Base-by-base conservation (phyloP, 2,329 filamentous ascomycete genomes). In the Paracoccidioides brasiliensis region DNA sequence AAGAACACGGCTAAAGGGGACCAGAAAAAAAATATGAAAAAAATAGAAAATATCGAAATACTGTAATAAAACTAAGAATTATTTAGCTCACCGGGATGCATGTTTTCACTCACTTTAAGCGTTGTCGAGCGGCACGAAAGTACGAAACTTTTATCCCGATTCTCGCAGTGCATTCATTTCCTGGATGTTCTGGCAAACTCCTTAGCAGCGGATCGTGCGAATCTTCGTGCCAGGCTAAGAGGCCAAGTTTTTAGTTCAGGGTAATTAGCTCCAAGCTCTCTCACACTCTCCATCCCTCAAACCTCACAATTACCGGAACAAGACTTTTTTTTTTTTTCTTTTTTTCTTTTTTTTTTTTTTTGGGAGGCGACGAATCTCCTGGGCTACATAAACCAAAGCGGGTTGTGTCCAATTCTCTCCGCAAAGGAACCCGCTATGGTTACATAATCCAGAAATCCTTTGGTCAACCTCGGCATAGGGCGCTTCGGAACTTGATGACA, bases 381-480 rank as follows among this genome's bases (percentile, higher is more conserved):
- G 48, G 15, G 37, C 5, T n/a, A 41, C 22, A n/a, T 41, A 40
- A 41, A 32, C 37, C 15, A 22, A 51, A 30, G 30, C 48, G 33
- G 48, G 33, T 8, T 8, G 6, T 41, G 28, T 40, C n/a, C 30
- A 48, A 48, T 28, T 14, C 7, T 40, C 9, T 15, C 33, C 46
- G 15, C 30, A 10, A n/a, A 22, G 37, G 12, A 30, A 15, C 28
- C 22, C 14, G 28, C 3, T 10, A 5, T 12, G 7, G 14, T 45
- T 44, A 53, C 52, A 45, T 53, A 53, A 53, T 38, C 52, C 30
- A 33, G 8, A 28, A 40, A 35, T 45, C 15, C 52, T 15, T 28
- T 32, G 37, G 22, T 28, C 33, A 33, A 53, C 52, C 52, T 53
- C 53, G 53, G 53, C 37, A 54, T 41, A 12, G 37, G n/a, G 14